Evolutionary conservation across 2,329 filamentous ascomycete species (phyloP), one percentile per base, ranked within the genome.

Genomic region (Ceratocystis destructans): DNA sequence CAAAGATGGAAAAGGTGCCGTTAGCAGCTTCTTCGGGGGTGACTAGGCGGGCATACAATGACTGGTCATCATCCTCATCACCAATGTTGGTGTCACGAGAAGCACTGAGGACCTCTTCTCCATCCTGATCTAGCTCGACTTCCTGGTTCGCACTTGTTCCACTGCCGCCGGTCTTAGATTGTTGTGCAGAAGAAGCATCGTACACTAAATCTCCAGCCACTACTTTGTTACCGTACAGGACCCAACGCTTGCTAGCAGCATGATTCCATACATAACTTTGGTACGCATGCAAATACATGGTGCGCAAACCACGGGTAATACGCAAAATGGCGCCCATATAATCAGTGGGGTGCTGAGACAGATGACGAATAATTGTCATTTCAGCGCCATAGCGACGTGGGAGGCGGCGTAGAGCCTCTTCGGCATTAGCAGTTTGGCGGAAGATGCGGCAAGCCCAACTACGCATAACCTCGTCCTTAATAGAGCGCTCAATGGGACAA

Each of bases 251-350:
- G 70, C 89, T 90, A 1, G 85, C 89, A 12, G 85, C 89, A 70
- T 85, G 83, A 77, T 99, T 99, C 93, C 93, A 99, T 7, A 99
- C 86, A 46, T 91, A 83, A 5, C 89, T 96, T 75, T 99, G 94
- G 76, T 96, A 97, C 4, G 94, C 93, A 74, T 99, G 94, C 17
- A 96, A 87, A 73, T 97, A 99, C 88, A 99, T 96, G 67, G 90
- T 83, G 55, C 91, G 84, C 71, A 97, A 79, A 62, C 89, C 90
- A 20, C 92, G 83, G 28, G 88, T 88, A 69, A 99, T 92, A 65
- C 83, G 82, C 72, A 87, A 83, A 64, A 99, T 76, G 0, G 94
- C 90, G 28, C 92, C 92, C 68, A 89, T 81, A 73, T 84, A 94
- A 75, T 99, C 93, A 55, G 81, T 82, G 48, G 77, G 76, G 25